Conservation (phyloP, 78 protist genomes). For the slime mould (Dictyostelium discoideum) region DNA sequence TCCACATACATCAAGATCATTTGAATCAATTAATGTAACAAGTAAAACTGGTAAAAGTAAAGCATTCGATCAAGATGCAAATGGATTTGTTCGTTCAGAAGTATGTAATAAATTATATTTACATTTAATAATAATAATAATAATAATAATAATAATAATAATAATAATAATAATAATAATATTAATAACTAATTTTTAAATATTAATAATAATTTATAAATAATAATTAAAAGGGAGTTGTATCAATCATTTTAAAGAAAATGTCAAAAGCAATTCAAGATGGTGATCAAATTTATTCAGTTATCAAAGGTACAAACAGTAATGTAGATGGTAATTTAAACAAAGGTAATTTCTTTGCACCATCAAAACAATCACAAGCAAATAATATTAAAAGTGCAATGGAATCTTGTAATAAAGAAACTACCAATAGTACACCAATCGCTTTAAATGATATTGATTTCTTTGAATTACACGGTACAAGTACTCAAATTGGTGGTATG, state of each 20-base stretch:
- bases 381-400: conserved; percentile 64
- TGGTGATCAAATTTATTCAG: conserved; percentile 55
- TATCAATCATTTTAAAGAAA: conserved; percentile 48
- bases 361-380: not conserved
- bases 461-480: conserved; percentile 92
- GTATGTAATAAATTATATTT: no score
- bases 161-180: no score
- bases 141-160: no score
- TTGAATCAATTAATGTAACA: conserved; percentile 30
- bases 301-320: conserved; percentile 32
- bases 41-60: conserved; percentile 62
- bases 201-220: no score
- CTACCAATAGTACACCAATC: not conserved
- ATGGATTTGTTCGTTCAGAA: conserved; percentile 91
- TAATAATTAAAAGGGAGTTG: conserved; percentile 46
- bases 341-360: not conserved
- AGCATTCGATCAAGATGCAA: conserved; percentile 84
- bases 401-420: not conserved
- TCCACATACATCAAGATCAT: not conserved
- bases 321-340: conserved; percentile 86
- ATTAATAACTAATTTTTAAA: no score
- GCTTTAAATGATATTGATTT: conserved; percentile 14
- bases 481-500: conserved; percentile 87
- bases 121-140: no score
- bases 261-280: not conserved